phyloP scores from a whole-genome alignment of 1,139 yeast species.

The Hansenula sp. region DNA sequence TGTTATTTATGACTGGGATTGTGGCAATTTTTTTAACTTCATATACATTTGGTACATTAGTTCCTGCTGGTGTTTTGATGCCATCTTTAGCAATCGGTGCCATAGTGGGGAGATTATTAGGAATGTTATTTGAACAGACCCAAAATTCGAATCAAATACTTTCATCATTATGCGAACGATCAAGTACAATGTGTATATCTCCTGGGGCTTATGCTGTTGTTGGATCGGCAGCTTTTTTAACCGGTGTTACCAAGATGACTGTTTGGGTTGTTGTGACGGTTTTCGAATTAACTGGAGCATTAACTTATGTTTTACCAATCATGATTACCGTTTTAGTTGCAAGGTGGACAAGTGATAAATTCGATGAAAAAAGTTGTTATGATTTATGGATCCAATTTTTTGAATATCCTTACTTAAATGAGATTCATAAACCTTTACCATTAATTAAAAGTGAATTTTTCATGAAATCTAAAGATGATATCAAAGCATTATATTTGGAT shows the following conservation, averaged over 20 bases:
- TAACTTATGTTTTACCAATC: conserved; percentile 76
- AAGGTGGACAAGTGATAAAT: conserved; percentile 41
- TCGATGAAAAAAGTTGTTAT: conserved; percentile 34
- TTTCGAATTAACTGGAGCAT: conserved; percentile 86
- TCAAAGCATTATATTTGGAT: conserved; percentile 11
- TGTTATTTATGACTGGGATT: conserved; percentile 41
- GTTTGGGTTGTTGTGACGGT: conserved; percentile 83
- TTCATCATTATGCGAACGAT: conserved; percentile 16
- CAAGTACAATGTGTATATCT: conserved; percentile 47
- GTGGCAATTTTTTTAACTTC: conserved; percentile 58
- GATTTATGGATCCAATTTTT: conserved; percentile 38
- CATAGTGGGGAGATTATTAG: conserved; percentile 62
- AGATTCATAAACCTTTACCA: conserved; percentile 18
- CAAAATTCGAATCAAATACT: conserved; percentile 39
- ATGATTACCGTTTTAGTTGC: conserved; percentile 56
- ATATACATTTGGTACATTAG: conserved; percentile 58
- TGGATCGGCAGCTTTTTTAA: conserved; percentile 87
- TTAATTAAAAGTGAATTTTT: conserved; percentile 11
- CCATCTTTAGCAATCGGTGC: conserved; percentile 76
- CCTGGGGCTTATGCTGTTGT: conserved; percentile 86
- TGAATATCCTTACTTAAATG: conserved; percentile 27
- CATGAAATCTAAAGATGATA: conserved; percentile 11
- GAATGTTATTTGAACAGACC: conserved; percentile 50
- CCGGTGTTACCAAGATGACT: conserved; percentile 83
- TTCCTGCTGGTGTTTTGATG: conserved; percentile 76